Evolutionary conservation across 2,329 filamentous ascomycete genomes (phyloP).

Genomic region (Chaetomiaceae sp.): DNA sequence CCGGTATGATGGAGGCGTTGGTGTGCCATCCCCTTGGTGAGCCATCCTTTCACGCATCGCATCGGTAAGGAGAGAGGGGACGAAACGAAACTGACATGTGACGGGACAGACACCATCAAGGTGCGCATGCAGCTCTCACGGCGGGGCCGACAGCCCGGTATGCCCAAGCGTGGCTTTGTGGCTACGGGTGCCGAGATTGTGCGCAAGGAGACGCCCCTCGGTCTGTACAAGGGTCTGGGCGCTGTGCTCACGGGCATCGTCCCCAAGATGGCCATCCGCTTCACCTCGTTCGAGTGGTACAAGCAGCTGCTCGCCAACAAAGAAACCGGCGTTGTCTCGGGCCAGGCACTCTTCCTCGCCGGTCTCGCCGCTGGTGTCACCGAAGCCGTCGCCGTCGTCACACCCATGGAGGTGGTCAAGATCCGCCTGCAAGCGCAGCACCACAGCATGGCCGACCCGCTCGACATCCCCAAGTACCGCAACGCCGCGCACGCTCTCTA

Average conservation of each 20-base stretch:
- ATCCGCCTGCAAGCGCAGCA: slow-evolving; percentile 97
- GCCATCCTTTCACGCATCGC: slow-evolving; percentile 24
- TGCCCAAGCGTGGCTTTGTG: slow-evolving; percentile 83
- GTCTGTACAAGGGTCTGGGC: slow-evolving; percentile 96
- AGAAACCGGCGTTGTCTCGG: slow-evolving; percentile 62
- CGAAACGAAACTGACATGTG: slow-evolving; percentile 1
- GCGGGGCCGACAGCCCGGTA: slow-evolving; percentile 75
- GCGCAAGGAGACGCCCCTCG: slow-evolving; percentile 82
- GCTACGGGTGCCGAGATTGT: slow-evolving; percentile 83
- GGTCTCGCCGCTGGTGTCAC: slow-evolving; percentile 91
- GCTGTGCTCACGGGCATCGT: slow-evolving; percentile 94
- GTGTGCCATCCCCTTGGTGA: slow-evolving; percentile 88
- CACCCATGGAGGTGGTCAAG: slow-evolving; percentile 99
- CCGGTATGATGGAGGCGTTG: slow-evolving; percentile 99
- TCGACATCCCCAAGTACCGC: slow-evolving; percentile 95
- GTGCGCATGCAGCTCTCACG: slow-evolving; percentile 98
- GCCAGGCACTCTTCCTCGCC: slow-evolving; percentile 63
- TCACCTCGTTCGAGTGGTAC: slow-evolving; percentile 95
- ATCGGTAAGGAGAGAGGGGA: neutral
- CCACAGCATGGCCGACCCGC: slow-evolving; percentile 94
- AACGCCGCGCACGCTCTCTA: slow-evolving; percentile 81
- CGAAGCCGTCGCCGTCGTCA: slow-evolving; percentile 93
- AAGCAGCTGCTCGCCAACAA: slow-evolving; percentile 75
- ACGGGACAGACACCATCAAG: slow-evolving; percentile 72
- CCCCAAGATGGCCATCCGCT: slow-evolving; percentile 98